Evolutionary conservation across 306 rosid species (phyloP).

Genomic region (Lagenaria siceraria): DNA sequence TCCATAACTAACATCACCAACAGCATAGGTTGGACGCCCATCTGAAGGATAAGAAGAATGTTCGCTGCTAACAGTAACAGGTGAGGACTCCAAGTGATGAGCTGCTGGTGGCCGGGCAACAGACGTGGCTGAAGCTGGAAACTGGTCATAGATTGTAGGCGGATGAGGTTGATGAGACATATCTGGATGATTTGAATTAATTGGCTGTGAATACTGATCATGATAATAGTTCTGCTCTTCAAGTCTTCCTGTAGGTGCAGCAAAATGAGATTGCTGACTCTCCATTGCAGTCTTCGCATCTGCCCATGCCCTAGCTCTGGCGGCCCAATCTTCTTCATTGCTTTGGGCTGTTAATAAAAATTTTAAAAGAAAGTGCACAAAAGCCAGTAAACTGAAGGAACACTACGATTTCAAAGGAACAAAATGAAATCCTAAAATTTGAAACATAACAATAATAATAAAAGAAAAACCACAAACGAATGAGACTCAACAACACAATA

Average conservation of each 20-base stretch:
- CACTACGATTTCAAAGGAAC: background rate
- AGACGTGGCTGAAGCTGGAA: constrained; percentile 43
- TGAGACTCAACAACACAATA: background rate
- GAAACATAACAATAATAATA: background rate
- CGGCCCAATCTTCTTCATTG: constrained; percentile 94
- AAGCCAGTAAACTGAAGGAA: constrained; percentile 1
- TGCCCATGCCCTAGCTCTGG: constrained; percentile 97
- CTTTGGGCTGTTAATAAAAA: constrained; percentile 17
- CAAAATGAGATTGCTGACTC: constrained; percentile 54
- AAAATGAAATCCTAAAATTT: background rate
- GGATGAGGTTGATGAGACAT: constrained; percentile 52
- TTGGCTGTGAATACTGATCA: constrained; percentile 57
- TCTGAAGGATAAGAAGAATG: constrained; percentile 41
- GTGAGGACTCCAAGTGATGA: constrained; percentile 42
- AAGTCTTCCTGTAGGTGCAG: constrained; percentile 46
- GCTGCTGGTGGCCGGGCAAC: constrained; percentile 25
- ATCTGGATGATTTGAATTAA: constrained; percentile 35
- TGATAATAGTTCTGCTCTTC: constrained; percentile 65
- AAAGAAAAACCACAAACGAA: background rate
- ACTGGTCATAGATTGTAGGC: constrained; percentile 54
- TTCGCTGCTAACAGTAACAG: constrained; percentile 32
- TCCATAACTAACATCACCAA: constrained; percentile 36
- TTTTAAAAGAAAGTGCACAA: background rate
- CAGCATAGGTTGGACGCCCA: constrained; percentile 34
- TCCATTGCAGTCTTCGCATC: constrained; percentile 69